Evolutionary conservation across 176 grass and related monocot species (phyloP).

Genomic region (Paspalum notatum): DNA sequence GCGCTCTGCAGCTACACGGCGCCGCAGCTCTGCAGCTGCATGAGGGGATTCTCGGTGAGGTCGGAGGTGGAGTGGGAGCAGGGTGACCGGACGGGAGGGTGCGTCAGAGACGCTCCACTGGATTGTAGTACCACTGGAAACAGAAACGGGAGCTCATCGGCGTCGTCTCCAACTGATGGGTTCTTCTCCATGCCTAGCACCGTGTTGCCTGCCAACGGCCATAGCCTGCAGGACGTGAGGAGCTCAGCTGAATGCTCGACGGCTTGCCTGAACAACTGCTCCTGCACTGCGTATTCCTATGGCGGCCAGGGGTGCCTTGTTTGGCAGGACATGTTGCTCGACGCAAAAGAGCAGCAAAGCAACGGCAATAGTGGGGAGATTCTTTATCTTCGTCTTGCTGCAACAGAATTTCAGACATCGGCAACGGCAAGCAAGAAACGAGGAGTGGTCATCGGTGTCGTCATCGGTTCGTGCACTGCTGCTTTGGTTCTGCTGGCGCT

Average conservation of each 20-base stretch:
- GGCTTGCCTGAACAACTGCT: constrained; percentile 46
- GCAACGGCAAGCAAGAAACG: constrained; percentile 5
- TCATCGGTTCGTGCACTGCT: background rate
- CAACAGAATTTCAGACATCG: constrained; percentile 22
- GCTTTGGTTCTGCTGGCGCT: background rate
- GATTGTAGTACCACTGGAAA: constrained; percentile 5
- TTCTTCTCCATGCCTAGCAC: constrained; percentile 33
- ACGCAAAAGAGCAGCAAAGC: constrained; percentile 14
- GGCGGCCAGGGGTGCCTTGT: constrained; percentile 30
- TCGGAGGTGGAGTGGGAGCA: constrained; percentile 39
- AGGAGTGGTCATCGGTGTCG: background rate
- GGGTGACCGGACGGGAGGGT: constrained; percentile 38
- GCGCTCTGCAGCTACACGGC: constrained; percentile 23
- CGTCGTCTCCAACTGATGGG: constrained; percentile 21
- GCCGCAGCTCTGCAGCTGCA: background rate
- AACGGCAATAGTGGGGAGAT: background rate
- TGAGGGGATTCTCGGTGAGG: constrained; percentile 42
- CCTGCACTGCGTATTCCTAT: constrained; percentile 55
- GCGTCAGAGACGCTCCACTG: constrained; percentile 29
- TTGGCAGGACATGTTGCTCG: constrained; percentile 31
- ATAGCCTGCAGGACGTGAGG: background rate
- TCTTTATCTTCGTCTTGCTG: constrained; percentile 48
- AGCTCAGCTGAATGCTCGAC: constrained; percentile 27
- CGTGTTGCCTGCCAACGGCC: constrained; percentile 22
- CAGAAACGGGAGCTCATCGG: background rate